A percentile compares a stretch with the other conserved stretches of the same genome.
These are phyloP conservation scores for Ogataea glucozyma DNA, from an alignment of 805 yeast species.

Conservation along the genomic window DNA sequence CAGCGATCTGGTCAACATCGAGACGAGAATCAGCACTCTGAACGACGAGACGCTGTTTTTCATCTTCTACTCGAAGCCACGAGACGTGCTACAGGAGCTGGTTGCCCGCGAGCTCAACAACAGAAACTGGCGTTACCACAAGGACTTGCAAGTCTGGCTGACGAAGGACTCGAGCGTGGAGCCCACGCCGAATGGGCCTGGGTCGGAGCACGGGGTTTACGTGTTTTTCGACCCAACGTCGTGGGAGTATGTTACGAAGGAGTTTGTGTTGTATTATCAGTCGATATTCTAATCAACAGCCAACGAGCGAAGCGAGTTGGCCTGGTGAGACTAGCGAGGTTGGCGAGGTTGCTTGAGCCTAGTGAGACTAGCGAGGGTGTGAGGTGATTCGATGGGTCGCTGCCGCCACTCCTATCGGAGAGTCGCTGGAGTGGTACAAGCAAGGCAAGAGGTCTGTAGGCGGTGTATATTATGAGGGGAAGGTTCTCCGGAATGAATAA, in stretches of 20 bases:
- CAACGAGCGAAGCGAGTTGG: background rate
- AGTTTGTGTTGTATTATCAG: constrained; percentile 54
- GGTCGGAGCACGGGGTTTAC: constrained; percentile 88
- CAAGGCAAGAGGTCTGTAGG: no score
- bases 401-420: no score
- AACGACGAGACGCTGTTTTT: constrained; percentile 92
- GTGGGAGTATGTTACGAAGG: constrained; percentile 90
- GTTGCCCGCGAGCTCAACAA: constrained; percentile 89
- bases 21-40: constrained; percentile 54
- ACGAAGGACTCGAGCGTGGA: constrained; percentile 91
- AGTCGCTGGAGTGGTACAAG: no score
- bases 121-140: constrained; percentile 97
- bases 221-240: constrained; percentile 92
- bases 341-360: no score
- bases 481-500: no score
- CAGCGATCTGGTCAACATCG: constrained; percentile 30
- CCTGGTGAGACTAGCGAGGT: background rate
- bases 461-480: background rate
- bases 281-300: constrained; percentile 31
- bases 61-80: constrained; percentile 90
- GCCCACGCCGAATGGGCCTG: constrained; percentile 79
- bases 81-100: constrained; percentile 89
- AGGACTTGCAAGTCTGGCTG: constrained; percentile 93
- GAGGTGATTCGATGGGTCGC: no score
- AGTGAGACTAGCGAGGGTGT: no score